Evolutionary conservation across 371 early-diverging fungal species (phyloP), one percentile per base, ranked within the genome.

Genomic region (Entomophthora muscae): DNA sequence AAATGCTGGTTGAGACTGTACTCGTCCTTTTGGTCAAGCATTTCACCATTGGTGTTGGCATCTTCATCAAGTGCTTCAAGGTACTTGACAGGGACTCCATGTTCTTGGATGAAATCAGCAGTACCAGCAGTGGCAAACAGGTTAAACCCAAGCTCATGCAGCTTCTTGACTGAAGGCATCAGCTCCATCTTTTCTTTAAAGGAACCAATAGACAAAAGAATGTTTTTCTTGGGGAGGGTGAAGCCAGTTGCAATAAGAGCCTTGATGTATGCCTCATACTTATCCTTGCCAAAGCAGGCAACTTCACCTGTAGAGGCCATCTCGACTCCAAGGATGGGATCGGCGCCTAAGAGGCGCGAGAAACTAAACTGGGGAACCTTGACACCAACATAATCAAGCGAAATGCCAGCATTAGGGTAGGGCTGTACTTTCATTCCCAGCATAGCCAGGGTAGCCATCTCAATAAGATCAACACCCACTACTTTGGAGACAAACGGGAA

Each of bases 291-390:
- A 66, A 95, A 95, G 76, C 93, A 92, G 0, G 96, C 96, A 27
- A 95, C 93, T 77, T 95, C 96, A 65, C 96, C 96, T 0, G 96
- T 95, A 7, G 91, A 91, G n/a, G 93, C 88, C 94, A 95, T 95
- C 71, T 95, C 96, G 52, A 95, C 96, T 61, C 94, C 94, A 56
- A 95, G 77, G 75, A 91, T 81, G 42, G 96, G 94, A 70, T 95
- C 96, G 29, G 96, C 94, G 54, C 96, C 93, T 3, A 83, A 83
- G 56, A 95, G 78, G 63, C 96, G 89, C 56, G 89, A 89, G 86
- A 89, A 95, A 32, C 84, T 83, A 83, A 93, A 95, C 69, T 92
- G 88, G 53, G 94, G 93, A 24, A 89, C 92, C 78, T 95, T 95
- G 70, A 93, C 83, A 17, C 85, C 90, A 28, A 85, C 83, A 78